Percentiles rank a stretch among this genome's conserved stretches.
Evolutionary conservation across 208 protist genomes (phyloP).

Genomic region (Novymonas esmeraldas): DNA sequence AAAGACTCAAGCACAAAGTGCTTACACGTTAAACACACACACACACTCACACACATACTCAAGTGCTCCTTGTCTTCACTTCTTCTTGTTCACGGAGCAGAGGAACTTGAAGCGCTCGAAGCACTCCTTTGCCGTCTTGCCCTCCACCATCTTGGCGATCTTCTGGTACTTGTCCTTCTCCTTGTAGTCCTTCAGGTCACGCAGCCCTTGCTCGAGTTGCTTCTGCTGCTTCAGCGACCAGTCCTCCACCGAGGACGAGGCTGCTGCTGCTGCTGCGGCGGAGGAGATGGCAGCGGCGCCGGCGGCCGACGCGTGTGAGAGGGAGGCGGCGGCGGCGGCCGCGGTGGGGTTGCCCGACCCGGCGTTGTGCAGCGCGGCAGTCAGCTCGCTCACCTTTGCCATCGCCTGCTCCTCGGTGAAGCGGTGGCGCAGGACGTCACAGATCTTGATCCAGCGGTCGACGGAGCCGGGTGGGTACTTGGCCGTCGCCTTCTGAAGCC

Average conservation of each 20-base stretch:
- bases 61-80: too few species aligned
- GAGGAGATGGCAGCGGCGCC: constrained; percentile 8
- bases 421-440: constrained; percentile 66
- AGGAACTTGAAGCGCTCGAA: constrained; percentile 96
- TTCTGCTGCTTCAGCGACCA: constrained; percentile 96
- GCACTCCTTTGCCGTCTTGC: constrained; percentile 96
- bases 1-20: too few species aligned
- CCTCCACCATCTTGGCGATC: constrained; percentile 92
- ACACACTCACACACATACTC: background rate
- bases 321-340: constrained; percentile 16
- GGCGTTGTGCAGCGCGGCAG: constrained; percentile 52
- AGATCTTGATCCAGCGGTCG: constrained; percentile 94
- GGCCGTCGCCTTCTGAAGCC: constrained; percentile 94
- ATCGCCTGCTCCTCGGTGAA: constrained; percentile 92
- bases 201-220: constrained; percentile 92
- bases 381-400: constrained; percentile 90
- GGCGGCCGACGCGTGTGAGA: constrained; percentile 27
- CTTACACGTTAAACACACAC: background rate
- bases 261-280: too few species aligned
- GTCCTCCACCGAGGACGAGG: constrained; percentile 55
- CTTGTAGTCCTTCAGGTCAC: constrained; percentile 93
- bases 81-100: constrained; percentile 90
- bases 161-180: constrained; percentile 96
- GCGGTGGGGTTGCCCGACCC: constrained; percentile 31
- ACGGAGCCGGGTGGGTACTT: constrained; percentile 93